Conservation (phyloP, 208 protist species). For the Leishmania lainsoni region DNA sequence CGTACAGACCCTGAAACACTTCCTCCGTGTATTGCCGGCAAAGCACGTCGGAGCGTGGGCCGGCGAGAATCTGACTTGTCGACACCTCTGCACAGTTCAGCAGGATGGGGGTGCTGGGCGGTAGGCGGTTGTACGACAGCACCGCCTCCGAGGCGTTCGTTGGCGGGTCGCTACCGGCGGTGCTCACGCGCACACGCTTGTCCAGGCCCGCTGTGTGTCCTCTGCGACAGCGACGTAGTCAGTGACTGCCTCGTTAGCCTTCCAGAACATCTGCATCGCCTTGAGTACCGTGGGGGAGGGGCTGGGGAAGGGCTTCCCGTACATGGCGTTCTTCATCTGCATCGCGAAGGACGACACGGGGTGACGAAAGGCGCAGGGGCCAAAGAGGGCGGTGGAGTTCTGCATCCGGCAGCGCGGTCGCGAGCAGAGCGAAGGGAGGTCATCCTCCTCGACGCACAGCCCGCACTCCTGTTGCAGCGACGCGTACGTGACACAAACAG, state of each 20-base stretch:
- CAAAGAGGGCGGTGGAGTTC: constrained; percentile 44
- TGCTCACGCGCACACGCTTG: not conserved
- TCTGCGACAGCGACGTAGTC: constrained; percentile 23
- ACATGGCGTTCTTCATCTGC: constrained; percentile 49
- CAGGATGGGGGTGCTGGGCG: constrained; percentile 40
- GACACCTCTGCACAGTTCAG: constrained; percentile 56
- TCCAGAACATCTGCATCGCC: constrained; percentile 46
- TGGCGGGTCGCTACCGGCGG: not conserved
- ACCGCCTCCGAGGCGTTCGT: constrained; percentile 10
- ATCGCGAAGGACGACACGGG: constrained; percentile 34
- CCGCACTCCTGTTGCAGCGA: constrained; percentile 59
- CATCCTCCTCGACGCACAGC: constrained; percentile 45
- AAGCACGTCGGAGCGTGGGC: constrained; percentile 41
- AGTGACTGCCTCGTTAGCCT: constrained; percentile 42
- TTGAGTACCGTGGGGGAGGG: constrained; percentile 37
- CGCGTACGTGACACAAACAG: constrained; percentile 60
- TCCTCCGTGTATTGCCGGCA: constrained; percentile 60
- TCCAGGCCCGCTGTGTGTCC: not conserved
- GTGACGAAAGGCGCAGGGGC: constrained; percentile 44
- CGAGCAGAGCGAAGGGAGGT: constrained; percentile 43
- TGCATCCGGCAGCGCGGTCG: constrained; percentile 55
- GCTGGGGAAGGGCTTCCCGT: constrained; percentile 36
- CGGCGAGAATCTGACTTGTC: constrained; percentile 55
- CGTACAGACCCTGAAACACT: constrained; percentile 27
- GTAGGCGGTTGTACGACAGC: constrained; percentile 31